Base-by-base conservation (phyloP, 1,284 basidiomycete species). In the Naganishia cerealis region DNA sequence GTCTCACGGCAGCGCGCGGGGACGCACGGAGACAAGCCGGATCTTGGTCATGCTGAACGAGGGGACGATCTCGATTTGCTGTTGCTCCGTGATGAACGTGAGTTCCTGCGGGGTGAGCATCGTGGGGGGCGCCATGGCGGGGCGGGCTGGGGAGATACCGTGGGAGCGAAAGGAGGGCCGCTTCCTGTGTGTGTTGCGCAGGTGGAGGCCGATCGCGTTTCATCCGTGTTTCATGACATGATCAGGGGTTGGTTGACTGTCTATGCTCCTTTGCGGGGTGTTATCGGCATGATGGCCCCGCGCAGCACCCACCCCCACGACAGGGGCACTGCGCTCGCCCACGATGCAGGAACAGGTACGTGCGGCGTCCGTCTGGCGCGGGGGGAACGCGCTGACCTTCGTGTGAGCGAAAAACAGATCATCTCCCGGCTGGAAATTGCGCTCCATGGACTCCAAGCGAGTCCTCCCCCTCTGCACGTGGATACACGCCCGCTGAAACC, bases 31-130 rank as follows among this genome's bases (percentile, higher is more conserved):
- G 70, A 95, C 89, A 75, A 95, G 89, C 29, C 91, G 88, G 26
- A 92, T 92, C 71, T 85, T 86, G 73, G 91, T 89, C 91, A 94
- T 94, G 13, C 88, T 84, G 71, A 94, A 90, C 29, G 91, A 82
- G 3, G 92, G 92, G 0, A 92, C 84, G 69, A 94, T 90, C 70
- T 91, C 88, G 63, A 95, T 83, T 36, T 88, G 82, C 72, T 91
- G 85, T 72, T 94, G 89, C 29, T 86, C 90, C 0, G 92, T 90
- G 59, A 94, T 85, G 69, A 94, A 87, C 71, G 94, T 91, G 33
- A 94, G 86, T 78, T 95, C 92, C 71, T 87, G 85, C 8, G 79
- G 80, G 21, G 80, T 74, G 58, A 78, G 77, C 38, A 42, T 73
- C 71, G 76, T 83, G 75, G 72, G 84, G 76, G 75, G 81, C 72